These are phyloP conservation scores for Agaricus sinodeliciosus DNA, from an alignment of 768 basidiomycete species.

Conservation along the genomic window DNA sequence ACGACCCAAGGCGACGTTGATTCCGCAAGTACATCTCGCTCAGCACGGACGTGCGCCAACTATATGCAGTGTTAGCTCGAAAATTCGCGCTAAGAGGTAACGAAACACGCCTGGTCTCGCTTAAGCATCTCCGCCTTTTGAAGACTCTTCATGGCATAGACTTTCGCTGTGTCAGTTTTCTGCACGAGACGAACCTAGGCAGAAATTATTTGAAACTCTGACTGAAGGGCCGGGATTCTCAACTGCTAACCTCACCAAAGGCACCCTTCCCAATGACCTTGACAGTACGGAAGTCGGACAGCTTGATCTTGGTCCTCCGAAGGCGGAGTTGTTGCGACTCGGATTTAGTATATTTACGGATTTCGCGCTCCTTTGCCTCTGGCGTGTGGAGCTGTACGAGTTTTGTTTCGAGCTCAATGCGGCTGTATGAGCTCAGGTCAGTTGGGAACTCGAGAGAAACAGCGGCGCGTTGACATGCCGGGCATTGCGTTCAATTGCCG, in stretches of 20 bases:
- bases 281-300: slow-evolving; percentile 91
- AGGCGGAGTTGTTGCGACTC: slow-evolving; percentile 90
- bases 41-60: slow-evolving; percentile 96
- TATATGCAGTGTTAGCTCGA: slow-evolving; percentile 23
- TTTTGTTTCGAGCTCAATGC: slow-evolving; percentile 84
- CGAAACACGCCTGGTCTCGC: slow-evolving; percentile 79
- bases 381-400: slow-evolving; percentile 67
- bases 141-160: slow-evolving; percentile 99
- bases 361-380: slow-evolving; percentile 85
- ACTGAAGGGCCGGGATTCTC: slow-evolving; percentile 10
- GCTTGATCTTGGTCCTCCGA: slow-evolving; percentile 86
- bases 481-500: slow-evolving; percentile 92
- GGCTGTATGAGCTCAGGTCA: slow-evolving; percentile 36
- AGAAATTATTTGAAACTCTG: slow-evolving; percentile 1
- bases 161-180: slow-evolving; percentile 95
- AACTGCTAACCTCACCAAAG: slow-evolving; percentile 78
- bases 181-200: slow-evolving; percentile 86
- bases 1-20: slow-evolving; percentile 98
- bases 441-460: neutral
- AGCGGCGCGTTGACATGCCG: slow-evolving; percentile 41
- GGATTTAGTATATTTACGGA: slow-evolving; percentile 77
- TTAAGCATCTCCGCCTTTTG: slow-evolving; percentile 99
- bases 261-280: slow-evolving; percentile 99
- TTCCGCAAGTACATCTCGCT: slow-evolving; percentile 94
- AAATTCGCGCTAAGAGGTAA: neutral